Percentiles rank a stretch among this genome's conserved stretches.
phyloP scores from a whole-genome alignment of 768 basidiomycete genomes.

The Termitomyces sp. region DNA sequence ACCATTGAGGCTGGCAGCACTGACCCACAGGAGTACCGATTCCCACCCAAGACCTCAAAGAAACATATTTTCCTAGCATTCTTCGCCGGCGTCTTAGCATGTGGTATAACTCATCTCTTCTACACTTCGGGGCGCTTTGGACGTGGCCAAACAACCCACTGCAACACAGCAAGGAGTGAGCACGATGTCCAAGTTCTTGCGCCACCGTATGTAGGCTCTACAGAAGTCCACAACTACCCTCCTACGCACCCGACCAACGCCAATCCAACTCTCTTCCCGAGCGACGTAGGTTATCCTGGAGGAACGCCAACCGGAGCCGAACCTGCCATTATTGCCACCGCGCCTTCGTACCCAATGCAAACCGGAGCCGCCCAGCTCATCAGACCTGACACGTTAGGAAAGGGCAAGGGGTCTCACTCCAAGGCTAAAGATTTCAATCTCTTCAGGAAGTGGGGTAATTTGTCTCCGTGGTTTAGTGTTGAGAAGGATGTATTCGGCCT shows the following conservation, averaged over 20 bases:
- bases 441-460: conserved; percentile 77
- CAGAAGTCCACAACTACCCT: conserved; percentile 62
- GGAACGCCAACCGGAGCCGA: conserved; percentile 80
- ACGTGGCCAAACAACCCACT: background rate
- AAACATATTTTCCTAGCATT: background rate
- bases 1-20: background rate
- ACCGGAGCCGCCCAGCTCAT: conserved; percentile 63
- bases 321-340: conserved; percentile 64
- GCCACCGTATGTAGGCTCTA: conserved; percentile 67
- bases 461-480: conserved; percentile 84
- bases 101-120: background rate
- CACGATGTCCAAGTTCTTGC: conserved; percentile 34
- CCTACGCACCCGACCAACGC: conserved; percentile 72
- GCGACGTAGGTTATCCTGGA: conserved; percentile 71
- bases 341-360: conserved; percentile 71
- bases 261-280: conserved; percentile 68
- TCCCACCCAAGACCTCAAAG: background rate
- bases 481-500: conserved; percentile 60
- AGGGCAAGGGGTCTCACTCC: conserved; percentile 8
- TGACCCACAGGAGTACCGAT: background rate
- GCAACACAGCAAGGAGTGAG: background rate
- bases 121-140: background rate
- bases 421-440: conserved; percentile 45
- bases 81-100: background rate
- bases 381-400: conserved; percentile 31